phyloP scores from a whole-genome alignment of 495 filamentous ascomycete species.

The Barbatosphaeria neglecta region DNA sequence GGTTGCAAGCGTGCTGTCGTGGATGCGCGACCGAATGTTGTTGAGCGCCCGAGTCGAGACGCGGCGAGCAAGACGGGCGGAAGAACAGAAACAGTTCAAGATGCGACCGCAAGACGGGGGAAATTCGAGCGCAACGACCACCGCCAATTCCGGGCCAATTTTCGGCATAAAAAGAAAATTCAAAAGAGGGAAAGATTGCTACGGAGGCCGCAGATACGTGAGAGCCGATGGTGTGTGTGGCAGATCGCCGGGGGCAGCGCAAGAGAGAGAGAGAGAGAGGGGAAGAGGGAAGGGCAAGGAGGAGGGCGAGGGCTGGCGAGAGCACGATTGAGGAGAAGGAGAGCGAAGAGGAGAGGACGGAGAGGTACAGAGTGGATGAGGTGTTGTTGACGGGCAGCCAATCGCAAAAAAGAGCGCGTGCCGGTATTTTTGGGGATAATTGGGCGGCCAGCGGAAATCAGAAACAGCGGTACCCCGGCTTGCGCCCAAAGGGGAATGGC shows the following conservation, averaged over 20 bases:
- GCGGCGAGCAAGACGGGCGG: neutral
- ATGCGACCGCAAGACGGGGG: neutral
- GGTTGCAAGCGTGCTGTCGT: neutral
- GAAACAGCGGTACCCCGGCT: conserved; percentile 9
- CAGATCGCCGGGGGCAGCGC: neutral
- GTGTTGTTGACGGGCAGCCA: conserved; percentile 24
- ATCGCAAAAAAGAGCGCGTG: conserved; percentile 28
- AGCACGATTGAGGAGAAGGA: conserved; percentile 18
- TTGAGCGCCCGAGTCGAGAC: neutral
- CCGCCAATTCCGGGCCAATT: conserved; percentile 3
- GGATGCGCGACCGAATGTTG: neutral
- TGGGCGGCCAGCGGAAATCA: neutral
- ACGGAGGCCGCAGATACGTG: too few relatives aligned
- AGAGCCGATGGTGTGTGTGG: neutral
- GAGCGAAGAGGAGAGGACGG: too few relatives aligned
- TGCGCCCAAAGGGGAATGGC: conserved; percentile 12
- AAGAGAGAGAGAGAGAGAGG: neutral
- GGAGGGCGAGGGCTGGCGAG: conserved; percentile 10
- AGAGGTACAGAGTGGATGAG: conserved; percentile 26
- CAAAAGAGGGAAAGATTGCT: neutral
- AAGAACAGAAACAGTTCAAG: neutral
- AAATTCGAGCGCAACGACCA: neutral
- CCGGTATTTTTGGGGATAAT: conserved; percentile 6
- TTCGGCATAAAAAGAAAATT: conserved; percentile 7
- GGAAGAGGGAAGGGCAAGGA: neutral